Percentiles rank a stretch among this genome's conserved stretches.
These are phyloP conservation scores for Aspergillus latus DNA, from an alignment of 2,329 filamentous ascomycete genomes.

Conservation along the genomic window DNA sequence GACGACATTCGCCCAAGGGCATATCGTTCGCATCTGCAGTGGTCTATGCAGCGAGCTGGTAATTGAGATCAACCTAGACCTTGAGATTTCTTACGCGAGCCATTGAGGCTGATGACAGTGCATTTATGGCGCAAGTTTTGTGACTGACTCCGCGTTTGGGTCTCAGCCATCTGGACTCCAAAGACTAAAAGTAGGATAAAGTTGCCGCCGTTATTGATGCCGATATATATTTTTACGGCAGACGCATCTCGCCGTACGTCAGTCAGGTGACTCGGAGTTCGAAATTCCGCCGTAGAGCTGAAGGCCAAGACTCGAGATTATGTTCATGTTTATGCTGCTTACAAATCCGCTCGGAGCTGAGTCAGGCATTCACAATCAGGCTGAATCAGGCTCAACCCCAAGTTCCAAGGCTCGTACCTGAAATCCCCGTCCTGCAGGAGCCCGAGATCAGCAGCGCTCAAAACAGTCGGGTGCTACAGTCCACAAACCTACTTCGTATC, in stretches of 20 bases:
- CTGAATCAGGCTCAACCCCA: neutral
- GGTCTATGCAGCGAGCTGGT: too few species aligned
- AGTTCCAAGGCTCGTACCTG: neutral
- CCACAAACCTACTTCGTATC: neutral
- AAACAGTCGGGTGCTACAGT: neutral
- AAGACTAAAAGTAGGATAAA: too few species aligned
- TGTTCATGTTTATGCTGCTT: neutral
- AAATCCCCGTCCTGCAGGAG: neutral
- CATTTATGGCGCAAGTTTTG: too few species aligned
- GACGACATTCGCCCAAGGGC: too few species aligned
- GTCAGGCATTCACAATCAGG: neutral
- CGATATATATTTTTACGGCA: neutral
- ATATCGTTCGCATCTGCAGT: too few species aligned
- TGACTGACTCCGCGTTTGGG: too few species aligned
- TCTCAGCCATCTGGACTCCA: too few species aligned
- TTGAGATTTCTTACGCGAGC: too few species aligned
- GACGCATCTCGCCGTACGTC: too few species aligned
- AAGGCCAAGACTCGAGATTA: neutral
- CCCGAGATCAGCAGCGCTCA: neutral
- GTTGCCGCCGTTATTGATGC: too few species aligned
- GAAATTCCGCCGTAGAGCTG: neutral
- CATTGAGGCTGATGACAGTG: too few species aligned
- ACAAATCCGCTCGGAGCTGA: neutral
- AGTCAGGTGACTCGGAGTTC: neutral
- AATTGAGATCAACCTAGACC: too few species aligned